These are phyloP conservation scores for Hypoxylon sp. DNA, from an alignment of 2,329 filamentous ascomycete species.

Conservation along the genomic window DNA sequence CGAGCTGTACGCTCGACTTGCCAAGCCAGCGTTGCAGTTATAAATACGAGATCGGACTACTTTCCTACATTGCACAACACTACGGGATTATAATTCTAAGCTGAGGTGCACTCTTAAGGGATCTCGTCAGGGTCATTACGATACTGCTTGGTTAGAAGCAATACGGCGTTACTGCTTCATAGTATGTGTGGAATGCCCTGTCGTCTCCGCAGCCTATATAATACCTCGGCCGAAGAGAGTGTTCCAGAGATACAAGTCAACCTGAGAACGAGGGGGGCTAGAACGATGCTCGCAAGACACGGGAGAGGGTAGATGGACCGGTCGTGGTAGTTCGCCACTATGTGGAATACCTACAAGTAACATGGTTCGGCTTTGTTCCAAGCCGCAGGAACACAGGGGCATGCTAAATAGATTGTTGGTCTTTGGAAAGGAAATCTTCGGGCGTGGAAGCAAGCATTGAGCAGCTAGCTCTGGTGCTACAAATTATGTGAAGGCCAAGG, in stretches of 20 bases:
- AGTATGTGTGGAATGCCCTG: too few species aligned
- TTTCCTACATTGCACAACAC: constrained; percentile 10
- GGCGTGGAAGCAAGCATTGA: background rate
- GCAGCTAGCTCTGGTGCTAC: background rate
- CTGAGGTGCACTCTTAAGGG: background rate
- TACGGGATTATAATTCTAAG: background rate
- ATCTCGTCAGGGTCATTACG: background rate
- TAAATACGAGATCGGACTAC: constrained; percentile 35
- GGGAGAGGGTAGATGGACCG: background rate
- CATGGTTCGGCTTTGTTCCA: constrained; percentile 3
- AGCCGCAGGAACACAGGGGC: constrained; percentile 6
- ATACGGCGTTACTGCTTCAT: too few species aligned
- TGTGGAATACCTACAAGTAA: background rate
- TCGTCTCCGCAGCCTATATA: too few species aligned
- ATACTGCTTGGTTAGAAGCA: background rate
- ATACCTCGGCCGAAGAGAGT: too few species aligned
- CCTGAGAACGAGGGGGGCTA: background rate
- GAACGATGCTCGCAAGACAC: background rate
- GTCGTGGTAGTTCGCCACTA: background rate
- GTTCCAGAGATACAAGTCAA: background rate
- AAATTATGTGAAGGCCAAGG: constrained; percentile 6
- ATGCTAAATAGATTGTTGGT: constrained; percentile 1
- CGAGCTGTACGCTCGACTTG: constrained; percentile 27
- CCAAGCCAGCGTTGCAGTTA: constrained; percentile 32
- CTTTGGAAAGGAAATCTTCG: background rate